phyloP scores from a whole-genome alignment of 2,329 filamentous ascomycete genomes.

The Neopestalotiopsis sp. region DNA sequence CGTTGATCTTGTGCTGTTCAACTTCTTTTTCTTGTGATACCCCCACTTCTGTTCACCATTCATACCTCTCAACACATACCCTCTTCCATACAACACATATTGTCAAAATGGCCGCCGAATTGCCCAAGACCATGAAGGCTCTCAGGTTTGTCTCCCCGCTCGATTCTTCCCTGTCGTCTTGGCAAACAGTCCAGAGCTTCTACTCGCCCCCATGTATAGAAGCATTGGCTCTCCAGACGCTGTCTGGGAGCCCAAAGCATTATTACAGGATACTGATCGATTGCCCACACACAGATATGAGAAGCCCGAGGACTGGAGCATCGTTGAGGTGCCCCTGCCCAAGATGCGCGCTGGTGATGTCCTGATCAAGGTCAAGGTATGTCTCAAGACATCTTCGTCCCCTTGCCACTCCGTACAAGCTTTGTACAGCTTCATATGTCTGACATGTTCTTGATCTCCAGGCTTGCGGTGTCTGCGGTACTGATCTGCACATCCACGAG shows the following conservation, averaged over 20 bases:
- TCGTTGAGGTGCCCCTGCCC: slow-evolving; percentile 67
- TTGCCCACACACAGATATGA: slow-evolving; percentile 53
- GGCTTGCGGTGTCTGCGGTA: slow-evolving; percentile 41
- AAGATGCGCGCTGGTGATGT: slow-evolving; percentile 64
- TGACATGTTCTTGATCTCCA: slow-evolving; percentile 14
- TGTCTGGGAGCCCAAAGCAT: background rate
- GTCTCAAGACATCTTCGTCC: slow-evolving; percentile 13
- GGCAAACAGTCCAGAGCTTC: background rate
- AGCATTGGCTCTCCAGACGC: background rate
- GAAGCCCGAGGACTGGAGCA: slow-evolving; percentile 64
- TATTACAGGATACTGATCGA: slow-evolving; percentile 25
- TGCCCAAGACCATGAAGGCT: slow-evolving; percentile 55
- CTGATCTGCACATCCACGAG: slow-evolving; percentile 64
- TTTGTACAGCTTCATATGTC: slow-evolving; percentile 24
- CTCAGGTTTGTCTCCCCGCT: slow-evolving; percentile 52
- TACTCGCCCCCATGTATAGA: slow-evolving; percentile 11
- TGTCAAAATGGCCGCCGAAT: slow-evolving; percentile 36
- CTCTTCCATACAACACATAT: slow-evolving; percentile 19
- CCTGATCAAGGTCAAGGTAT: slow-evolving; percentile 69
- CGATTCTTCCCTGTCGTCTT: background rate
- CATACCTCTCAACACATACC: slow-evolving; percentile 13
- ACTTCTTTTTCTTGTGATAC: slow-evolving; percentile 12
- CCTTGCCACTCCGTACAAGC: background rate
- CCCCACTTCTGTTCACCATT: slow-evolving; percentile 13
- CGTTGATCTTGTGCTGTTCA: background rate